These are phyloP conservation scores for Coniosporium tulheliwenetii DNA, from an alignment of 2,329 filamentous ascomycete species.

Conservation along the genomic window DNA sequence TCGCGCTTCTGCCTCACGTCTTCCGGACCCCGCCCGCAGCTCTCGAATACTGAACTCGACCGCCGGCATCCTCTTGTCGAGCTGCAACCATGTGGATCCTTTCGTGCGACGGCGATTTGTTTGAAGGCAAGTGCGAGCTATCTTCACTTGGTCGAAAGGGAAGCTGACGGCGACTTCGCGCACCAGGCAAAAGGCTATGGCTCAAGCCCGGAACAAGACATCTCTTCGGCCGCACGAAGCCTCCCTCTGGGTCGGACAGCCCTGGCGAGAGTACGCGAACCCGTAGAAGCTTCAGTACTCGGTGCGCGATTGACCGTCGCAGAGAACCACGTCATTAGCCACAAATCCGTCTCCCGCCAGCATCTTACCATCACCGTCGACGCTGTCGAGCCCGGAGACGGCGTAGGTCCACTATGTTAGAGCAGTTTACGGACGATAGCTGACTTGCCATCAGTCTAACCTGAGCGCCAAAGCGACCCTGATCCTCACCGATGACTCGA, in stretches of 20 bases:
- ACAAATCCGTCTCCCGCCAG: constrained; percentile 76
- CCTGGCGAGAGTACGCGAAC: constrained; percentile 16
- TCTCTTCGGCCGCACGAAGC: constrained; percentile 64
- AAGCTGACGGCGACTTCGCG: constrained; percentile 4
- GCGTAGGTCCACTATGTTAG: constrained; percentile 30
- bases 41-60: not conserved
- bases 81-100: constrained; percentile 32
- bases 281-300: not conserved
- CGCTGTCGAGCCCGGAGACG: constrained; percentile 47
- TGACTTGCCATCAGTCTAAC: constrained; percentile 31
- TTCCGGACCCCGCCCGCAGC: not conserved
- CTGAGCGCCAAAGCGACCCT: constrained; percentile 52
- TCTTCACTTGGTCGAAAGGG: not conserved
- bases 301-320: not conserved
- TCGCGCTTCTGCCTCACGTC: not conserved
- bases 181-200: constrained; percentile 58
- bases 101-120: constrained; percentile 38
- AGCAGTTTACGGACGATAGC: no score
- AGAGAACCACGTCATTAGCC: constrained; percentile 57
- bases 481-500: constrained; percentile 67
- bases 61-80: constrained; percentile 3
- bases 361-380: constrained; percentile 68
- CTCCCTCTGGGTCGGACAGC: constrained; percentile 36
- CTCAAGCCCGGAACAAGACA: constrained; percentile 73
- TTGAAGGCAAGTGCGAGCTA: constrained; percentile 24